Percentiles rank a stretch among this genome's conserved stretches.
Conservation (phyloP, 768 basidiomycete genomes). For the Amanita muscaria region DNA sequence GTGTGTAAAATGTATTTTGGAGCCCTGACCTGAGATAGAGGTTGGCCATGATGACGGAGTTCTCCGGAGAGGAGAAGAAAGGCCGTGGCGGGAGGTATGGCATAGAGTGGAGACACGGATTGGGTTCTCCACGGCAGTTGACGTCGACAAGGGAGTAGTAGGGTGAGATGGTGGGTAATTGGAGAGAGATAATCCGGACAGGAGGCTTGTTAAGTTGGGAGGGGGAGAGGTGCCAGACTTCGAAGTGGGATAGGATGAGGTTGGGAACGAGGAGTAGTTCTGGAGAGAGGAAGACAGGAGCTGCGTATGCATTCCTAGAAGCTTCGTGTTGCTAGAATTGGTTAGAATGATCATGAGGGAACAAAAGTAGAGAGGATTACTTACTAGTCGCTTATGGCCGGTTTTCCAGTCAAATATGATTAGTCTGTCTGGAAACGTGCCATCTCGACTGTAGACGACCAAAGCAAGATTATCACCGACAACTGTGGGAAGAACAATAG, state of each 20-base stretch:
- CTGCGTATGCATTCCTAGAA: constrained; percentile 20
- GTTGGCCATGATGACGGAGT: too few relatives aligned
- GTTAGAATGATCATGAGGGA: not conserved
- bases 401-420: too few relatives aligned
- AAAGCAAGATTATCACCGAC: constrained; percentile 36
- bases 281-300: constrained; percentile 26
- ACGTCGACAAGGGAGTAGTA: not conserved
- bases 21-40: constrained; percentile 15
- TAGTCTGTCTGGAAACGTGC: constrained; percentile 20
- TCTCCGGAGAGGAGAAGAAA: too few relatives aligned
- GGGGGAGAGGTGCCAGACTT: constrained; percentile 27
- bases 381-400: constrained; percentile 26
- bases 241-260: constrained; percentile 18
- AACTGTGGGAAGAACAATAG: constrained; percentile 21
- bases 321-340: too few relatives aligned
- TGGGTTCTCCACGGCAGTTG: constrained; percentile 32
- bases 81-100: too few relatives aligned
- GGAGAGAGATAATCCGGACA: too few relatives aligned
- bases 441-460: too few relatives aligned
- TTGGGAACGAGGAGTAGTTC: too few relatives aligned
- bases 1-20: constrained; percentile 16
- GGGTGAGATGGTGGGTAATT: not conserved
- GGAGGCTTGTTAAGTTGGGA: constrained; percentile 5
- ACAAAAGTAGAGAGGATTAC: not conserved
- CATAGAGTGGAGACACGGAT: constrained; percentile 27